These are phyloP conservation scores for Termitomyces sp. DNA, from an alignment of 768 basidiomycete species.

Conservation along the genomic window DNA sequence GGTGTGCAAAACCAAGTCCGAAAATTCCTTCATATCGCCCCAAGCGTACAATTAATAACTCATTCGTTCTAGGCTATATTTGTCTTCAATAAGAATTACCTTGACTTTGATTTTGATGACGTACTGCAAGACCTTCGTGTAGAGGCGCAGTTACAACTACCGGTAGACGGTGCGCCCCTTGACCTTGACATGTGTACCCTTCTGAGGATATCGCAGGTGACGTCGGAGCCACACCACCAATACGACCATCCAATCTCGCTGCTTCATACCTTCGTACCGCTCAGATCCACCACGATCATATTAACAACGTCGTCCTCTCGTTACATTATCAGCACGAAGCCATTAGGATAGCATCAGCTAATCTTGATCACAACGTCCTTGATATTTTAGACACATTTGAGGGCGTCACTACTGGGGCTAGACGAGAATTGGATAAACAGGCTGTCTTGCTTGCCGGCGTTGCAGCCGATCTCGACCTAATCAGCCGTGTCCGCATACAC, in stretches of 20 bases:
- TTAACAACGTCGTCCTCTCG: slow-evolving; percentile 44
- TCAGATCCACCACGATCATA: slow-evolving; percentile 57
- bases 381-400: slow-evolving; percentile 69
- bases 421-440: slow-evolving; percentile 68
- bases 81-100: slow-evolving; percentile 78
- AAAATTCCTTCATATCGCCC: neutral
- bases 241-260: slow-evolving; percentile 60
- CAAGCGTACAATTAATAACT: slow-evolving; percentile 1
- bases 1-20: slow-evolving; percentile 69
- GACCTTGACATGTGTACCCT: neutral
- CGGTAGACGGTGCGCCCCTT: slow-evolving; percentile 55
- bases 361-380: slow-evolving; percentile 68
- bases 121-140: slow-evolving; percentile 59
- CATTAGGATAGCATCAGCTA: slow-evolving; percentile 64
- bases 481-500: slow-evolving; percentile 62
- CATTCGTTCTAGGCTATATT: slow-evolving; percentile 52
- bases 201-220: slow-evolving; percentile 33
- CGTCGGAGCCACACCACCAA: slow-evolving; percentile 65
- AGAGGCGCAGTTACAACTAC: slow-evolving; percentile 59
- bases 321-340: slow-evolving; percentile 66
- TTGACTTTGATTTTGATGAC: slow-evolving; percentile 63
- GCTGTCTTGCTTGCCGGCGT: slow-evolving; percentile 53
- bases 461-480: slow-evolving; percentile 67
- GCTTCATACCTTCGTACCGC: slow-evolving; percentile 61
- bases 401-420: slow-evolving; percentile 43